Base-by-base conservation (phyloP, 805 yeast species). In the Sungouiella blattae region DNA sequence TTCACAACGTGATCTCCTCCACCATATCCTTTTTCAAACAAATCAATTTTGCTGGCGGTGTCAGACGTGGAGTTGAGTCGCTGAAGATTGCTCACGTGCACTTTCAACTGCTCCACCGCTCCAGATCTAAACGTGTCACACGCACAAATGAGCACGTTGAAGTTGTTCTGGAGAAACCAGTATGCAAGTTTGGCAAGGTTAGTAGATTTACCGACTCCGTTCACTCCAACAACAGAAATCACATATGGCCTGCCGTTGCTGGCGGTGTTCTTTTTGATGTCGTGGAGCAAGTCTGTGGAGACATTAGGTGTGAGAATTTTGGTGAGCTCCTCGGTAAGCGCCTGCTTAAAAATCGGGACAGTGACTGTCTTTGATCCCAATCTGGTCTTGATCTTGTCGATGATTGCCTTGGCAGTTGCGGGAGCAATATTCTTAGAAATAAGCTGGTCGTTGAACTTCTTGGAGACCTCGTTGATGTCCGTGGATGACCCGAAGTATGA, bases 121-220 rank as follows among this genome's bases (percentile, higher is more conserved):
- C 98, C 98, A 1, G 96, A 87, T 61, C 98, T 75, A 65, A 91
- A 91, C 0, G 98, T 93, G 64, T 91, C 98, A 64, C 98, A 91
- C 0, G 98, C 98, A 15, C 95, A 94, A 50, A 91, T 84, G 34
- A 91, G 69, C 1, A 91, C 95, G 46, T 76, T 78, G 57, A 86
- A 72, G 53, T 91, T 80, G 59, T 93, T 91, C 54, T 93, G 97
- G 37, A 91, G 64, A 34, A 91, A 71, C 98, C 98, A 91, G 58
- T 86, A 91, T 2, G 96, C 98, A 34, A 91, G 65, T 60, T 91
- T 91, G 17, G 98, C 93, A 42, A 91, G 67, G 53, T 91, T 93
- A 2, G 98, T 91, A 0, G 98, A 91, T 60, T 91, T 91, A 11
- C 98, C 98, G 26, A 91, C 98, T 29, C 98, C 98, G 58, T 91